phyloP scores from a whole-genome alignment of 2,329 filamentous ascomycete genomes.

The Hansfordia pulvinata region DNA sequence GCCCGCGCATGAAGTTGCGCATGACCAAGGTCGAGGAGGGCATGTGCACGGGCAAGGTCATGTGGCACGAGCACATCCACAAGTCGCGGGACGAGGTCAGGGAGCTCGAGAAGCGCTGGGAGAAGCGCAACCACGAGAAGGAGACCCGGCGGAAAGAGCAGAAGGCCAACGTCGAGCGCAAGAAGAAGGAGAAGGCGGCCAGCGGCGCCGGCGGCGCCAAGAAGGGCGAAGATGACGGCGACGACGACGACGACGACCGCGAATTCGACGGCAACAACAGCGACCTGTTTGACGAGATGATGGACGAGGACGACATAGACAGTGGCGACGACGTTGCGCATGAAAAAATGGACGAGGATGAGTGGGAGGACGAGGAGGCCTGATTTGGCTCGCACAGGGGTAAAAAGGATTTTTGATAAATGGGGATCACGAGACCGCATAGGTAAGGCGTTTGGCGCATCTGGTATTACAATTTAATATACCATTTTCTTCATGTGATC shows the following conservation, averaged over 20 bases:
- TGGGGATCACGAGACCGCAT: too few relatives aligned
- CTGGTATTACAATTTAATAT: too few relatives aligned
- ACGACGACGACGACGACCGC: slow-evolving; percentile 21
- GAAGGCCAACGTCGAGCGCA: slow-evolving; percentile 81
- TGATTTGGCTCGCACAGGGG: too few relatives aligned
- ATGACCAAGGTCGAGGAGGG: slow-evolving; percentile 96
- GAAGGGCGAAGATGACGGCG: slow-evolving; percentile 16
- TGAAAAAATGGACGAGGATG: too few relatives aligned
- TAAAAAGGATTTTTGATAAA: too few relatives aligned
- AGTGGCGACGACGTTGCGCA: not conserved
- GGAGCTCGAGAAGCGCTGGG: slow-evolving; percentile 73
- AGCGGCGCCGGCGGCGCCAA: slow-evolving; percentile 24
- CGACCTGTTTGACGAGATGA: slow-evolving; percentile 24
- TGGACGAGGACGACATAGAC: slow-evolving; percentile 26
- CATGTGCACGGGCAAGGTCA: slow-evolving; percentile 73
- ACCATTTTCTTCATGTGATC: too few relatives aligned
- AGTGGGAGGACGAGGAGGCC: too few relatives aligned
- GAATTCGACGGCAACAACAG: slow-evolving; percentile 26
- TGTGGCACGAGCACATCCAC: slow-evolving; percentile 95
- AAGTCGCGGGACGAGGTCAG: slow-evolving; percentile 70
- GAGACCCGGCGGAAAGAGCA: slow-evolving; percentile 71
- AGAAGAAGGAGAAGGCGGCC: slow-evolving; percentile 45
- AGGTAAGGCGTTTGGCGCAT: too few relatives aligned
- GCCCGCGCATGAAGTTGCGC: slow-evolving; percentile 76
- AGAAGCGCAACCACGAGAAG: slow-evolving; percentile 64